Percentiles rank a stretch among this genome's conserved stretches.
Evolutionary conservation across 495 filamentous ascomycete species (phyloP).

Genomic region (Tirmania nivea): DNA sequence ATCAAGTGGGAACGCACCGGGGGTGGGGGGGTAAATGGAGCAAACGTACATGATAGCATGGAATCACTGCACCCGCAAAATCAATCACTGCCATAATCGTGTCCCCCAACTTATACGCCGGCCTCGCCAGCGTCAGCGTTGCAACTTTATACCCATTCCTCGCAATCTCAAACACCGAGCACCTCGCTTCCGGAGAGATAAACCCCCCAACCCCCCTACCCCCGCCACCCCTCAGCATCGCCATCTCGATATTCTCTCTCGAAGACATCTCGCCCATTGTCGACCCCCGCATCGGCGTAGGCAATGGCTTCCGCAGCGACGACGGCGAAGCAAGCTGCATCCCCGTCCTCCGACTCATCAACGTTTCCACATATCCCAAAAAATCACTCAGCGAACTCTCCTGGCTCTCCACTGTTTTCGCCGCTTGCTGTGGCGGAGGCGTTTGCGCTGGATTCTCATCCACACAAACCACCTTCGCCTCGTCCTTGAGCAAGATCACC

Average conservation of each 20-base stretch:
- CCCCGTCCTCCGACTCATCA: background rate
- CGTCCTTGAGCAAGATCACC: conserved; percentile 72
- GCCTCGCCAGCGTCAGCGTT: conserved; percentile 69
- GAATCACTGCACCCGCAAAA: conserved; percentile 48
- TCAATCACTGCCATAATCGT: conserved; percentile 62
- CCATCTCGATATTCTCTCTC: background rate
- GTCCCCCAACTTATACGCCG: conserved; percentile 79
- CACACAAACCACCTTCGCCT: conserved; percentile 40
- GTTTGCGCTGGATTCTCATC: conserved; percentile 19
- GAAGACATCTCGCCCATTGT: background rate
- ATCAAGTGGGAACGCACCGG: background rate
- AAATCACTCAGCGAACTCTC: background rate
- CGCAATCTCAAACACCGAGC: conserved; percentile 76
- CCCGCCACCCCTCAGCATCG: background rate
- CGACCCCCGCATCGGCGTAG: background rate
- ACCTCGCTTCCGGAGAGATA: conserved; percentile 19
- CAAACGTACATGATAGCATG: conserved; percentile 47
- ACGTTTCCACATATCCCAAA: background rate
- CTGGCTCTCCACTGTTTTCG: background rate
- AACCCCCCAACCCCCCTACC: background rate
- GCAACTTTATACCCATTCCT: conserved; percentile 69
- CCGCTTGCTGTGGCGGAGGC: conserved; percentile 3
- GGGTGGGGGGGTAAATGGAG: background rate
- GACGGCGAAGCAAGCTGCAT: background rate
- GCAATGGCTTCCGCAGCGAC: background rate